Base-by-base conservation (phyloP, 805 yeast genomes). In the Cyberlindnera lachancei region DNA sequence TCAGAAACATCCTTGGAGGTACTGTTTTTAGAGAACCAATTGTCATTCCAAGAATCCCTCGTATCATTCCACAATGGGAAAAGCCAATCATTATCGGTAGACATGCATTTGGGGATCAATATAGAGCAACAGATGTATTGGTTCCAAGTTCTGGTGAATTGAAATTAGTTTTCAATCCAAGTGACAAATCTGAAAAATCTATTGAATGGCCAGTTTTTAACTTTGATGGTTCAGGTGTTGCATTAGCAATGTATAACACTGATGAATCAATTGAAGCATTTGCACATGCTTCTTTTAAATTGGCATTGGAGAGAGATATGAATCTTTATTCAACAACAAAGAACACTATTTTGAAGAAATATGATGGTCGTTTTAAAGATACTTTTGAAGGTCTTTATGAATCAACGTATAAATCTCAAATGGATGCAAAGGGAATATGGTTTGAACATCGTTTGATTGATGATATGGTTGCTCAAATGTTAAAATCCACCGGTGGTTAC, bases 391-490 rank as follows among this genome's bases (percentile, higher is more conserved):
- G 63, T 26, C 63, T 90, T 48, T 90, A 80, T 60, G 94, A 73
- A 33, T 45, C 61, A 29, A 73, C 73, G 46, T 88, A 82, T 68
- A 75, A 78, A 59, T 41, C 59, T 18, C 62, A 75, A 52, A 88
- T 88, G 61, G 95, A 86, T 57, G 66, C 66, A 35, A 59, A 62
- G 27, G 92, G 87, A n/a, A 82, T 88, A 58, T 87, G 94, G 94
- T 88, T 83, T 61, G 96, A 90, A 65, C 97, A 90, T 66, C 77
- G 97, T 51, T 69, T 90, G 48, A 90, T 90, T 47, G 97, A 90
- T 62, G 97, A 90, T 58, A 90, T 90, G 97, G 97, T 90, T 31
- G 97, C 97, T 15, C 96, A 90, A 68, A 88, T 90, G 96, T 67
- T 90, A 58, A 90, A 90, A 68, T 85, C 96, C 28, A 77, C 74